These are phyloP conservation scores for Stereum hirsutum DNA, from an alignment of 1,284 basidiomycete species.

Conservation along the genomic window DNA sequence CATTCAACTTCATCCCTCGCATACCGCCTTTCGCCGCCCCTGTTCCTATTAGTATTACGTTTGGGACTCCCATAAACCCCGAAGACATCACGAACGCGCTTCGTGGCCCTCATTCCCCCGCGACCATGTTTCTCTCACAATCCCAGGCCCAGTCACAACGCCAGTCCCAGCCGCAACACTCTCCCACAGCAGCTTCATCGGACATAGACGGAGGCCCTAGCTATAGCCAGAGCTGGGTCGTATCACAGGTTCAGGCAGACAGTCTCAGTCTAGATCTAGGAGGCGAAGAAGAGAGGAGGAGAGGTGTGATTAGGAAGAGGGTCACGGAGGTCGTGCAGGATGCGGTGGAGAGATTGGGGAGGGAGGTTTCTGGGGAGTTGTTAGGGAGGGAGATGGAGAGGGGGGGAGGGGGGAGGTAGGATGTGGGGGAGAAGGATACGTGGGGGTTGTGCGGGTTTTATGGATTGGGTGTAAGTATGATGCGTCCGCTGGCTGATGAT, in stretches of 20 bases:
- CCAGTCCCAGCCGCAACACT: not conserved
- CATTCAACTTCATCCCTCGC: conserved; percentile 64
- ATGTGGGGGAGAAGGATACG: no score
- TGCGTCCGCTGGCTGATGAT: no score
- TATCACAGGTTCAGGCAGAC: not conserved
- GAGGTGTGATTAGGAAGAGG: conserved; percentile 36
- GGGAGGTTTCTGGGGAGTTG: conserved; percentile 31
- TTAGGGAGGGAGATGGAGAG: conserved; percentile 8
- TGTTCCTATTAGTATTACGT: conserved; percentile 59
- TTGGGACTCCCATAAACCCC: conserved; percentile 55
- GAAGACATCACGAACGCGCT: conserved; percentile 24
- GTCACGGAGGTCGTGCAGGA: conserved; percentile 50
- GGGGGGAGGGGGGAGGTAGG: not conserved
- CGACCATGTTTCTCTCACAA: not conserved
- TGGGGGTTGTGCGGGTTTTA: no score
- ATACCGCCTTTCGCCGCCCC: no score
- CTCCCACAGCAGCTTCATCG: conserved; percentile 1
- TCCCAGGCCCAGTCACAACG: not conserved
- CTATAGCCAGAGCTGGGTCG: not conserved
- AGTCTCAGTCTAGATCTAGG: conserved; percentile 7
- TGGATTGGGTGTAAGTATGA: no score
- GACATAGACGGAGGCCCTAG: conserved; percentile 7
- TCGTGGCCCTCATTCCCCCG: conserved; percentile 15
- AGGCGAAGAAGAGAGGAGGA: conserved; percentile 12
- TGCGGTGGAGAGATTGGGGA: conserved; percentile 52